Evolutionary conservation across 2,329 filamentous ascomycete genomes (phyloP).

Genomic region (Epichloe glyceriae): DNA sequence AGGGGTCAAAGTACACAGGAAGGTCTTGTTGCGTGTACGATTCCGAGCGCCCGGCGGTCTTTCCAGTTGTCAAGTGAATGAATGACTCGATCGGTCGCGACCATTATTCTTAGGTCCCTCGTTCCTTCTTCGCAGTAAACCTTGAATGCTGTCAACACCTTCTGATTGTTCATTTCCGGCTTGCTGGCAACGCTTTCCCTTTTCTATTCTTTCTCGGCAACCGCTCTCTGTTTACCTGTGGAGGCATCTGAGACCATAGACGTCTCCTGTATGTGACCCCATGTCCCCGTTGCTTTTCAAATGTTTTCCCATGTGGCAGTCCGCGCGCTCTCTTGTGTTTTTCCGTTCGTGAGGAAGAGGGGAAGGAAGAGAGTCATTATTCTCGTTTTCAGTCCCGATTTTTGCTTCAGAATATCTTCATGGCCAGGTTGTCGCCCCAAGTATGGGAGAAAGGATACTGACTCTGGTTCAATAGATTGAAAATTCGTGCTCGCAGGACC

Average conservation of each 20-base stretch:
- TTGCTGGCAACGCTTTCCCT: slow-evolving; percentile 1
- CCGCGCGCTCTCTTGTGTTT: not conserved
- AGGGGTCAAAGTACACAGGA: not conserved
- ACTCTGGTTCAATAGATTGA: not conserved
- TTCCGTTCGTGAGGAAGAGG: not conserved
- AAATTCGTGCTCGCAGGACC: not conserved
- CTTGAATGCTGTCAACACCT: not conserved
- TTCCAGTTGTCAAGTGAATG: not conserved
- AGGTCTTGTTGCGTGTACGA: not conserved
- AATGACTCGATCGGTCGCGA: not conserved
- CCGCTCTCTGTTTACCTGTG: not conserved
- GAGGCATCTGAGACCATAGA: slow-evolving; percentile 1
- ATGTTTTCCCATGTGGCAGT: not conserved
- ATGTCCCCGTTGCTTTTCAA: not conserved
- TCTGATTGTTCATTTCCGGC: not conserved
- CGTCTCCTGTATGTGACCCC: slow-evolving; percentile 4
- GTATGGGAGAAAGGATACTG: not conserved
- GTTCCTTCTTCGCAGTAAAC: not conserved
- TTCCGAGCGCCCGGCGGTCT: not conserved
- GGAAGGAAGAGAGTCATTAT: not conserved
- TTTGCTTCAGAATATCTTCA: not conserved
- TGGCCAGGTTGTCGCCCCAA: not conserved
- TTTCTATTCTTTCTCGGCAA: not conserved
- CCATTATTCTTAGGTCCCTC: not conserved
- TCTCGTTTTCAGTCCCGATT: not conserved